Percentiles rank a stretch among this genome's conserved stretches.
phyloP scores from a whole-genome alignment of 1,284 basidiomycete genomes.

The Moesziomyces antarcticus region DNA sequence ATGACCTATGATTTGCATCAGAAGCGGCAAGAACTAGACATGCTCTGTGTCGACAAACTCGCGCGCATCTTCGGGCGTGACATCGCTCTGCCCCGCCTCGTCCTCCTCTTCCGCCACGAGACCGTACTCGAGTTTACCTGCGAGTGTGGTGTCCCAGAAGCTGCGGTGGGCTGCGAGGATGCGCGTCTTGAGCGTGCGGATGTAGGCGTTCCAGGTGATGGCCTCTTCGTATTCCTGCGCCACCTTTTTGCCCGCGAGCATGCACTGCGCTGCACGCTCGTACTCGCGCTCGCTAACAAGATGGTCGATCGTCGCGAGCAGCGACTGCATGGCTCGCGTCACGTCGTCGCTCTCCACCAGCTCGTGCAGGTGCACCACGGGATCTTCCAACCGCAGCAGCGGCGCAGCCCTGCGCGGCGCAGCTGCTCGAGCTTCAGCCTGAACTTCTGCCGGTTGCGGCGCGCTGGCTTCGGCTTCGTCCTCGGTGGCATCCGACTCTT shows the following conservation, averaged over 20 bases:
- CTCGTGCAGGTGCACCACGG: constrained; percentile 33
- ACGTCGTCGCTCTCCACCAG: constrained; percentile 46
- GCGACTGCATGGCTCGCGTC: constrained; percentile 36
- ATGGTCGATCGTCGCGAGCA: constrained; percentile 41
- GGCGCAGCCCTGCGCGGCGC: background rate
- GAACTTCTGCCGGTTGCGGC: background rate
- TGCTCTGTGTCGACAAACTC: constrained; percentile 44
- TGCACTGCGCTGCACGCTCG: constrained; percentile 13
- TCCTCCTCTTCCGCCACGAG: constrained; percentile 42
- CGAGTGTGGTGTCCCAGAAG: constrained; percentile 40
- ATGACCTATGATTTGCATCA: background rate
- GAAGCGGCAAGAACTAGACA: constrained; percentile 7
- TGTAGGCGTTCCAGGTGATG: constrained; percentile 41
- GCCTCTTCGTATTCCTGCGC: constrained; percentile 49
- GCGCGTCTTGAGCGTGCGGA: constrained; percentile 27
- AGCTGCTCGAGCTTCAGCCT: background rate
- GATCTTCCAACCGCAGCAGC: constrained; percentile 19
- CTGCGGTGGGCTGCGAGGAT: constrained; percentile 20
- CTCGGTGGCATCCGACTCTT: constrained; percentile 41
- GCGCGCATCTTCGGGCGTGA: constrained; percentile 27
- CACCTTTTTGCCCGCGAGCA: constrained; percentile 29
- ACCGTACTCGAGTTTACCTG: constrained; percentile 25
- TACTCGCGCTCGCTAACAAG: constrained; percentile 28
- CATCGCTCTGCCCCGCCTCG: constrained; percentile 43
- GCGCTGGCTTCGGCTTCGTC: constrained; percentile 29